These are phyloP conservation scores for Penicillium sp. DNA, from an alignment of 2,329 filamentous ascomycete genomes.

Conservation along the genomic window DNA sequence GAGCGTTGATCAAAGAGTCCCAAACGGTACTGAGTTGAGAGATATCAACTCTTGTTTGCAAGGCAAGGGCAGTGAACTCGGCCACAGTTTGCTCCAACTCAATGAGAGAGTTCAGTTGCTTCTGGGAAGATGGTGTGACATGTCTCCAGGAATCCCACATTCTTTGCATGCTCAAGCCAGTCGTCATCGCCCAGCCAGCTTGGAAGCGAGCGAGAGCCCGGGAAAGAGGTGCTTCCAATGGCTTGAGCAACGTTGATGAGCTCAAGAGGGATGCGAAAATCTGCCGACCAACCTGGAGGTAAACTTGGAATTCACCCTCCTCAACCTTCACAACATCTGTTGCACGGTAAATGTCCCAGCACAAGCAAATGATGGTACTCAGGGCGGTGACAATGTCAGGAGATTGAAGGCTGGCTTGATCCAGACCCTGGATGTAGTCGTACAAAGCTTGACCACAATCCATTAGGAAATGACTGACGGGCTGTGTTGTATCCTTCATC, in stretches of 20 bases:
- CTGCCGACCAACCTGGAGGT: constrained; percentile 46
- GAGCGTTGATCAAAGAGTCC: constrained; percentile 41
- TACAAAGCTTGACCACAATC: constrained; percentile 39
- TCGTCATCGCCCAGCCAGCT: constrained; percentile 69
- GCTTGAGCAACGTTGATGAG: constrained; percentile 24
- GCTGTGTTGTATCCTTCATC: constrained; percentile 45
- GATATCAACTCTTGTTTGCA: constrained; percentile 38
- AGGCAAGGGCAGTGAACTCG: constrained; percentile 38
- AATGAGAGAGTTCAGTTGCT: constrained; percentile 35
- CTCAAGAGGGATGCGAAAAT: constrained; percentile 35
- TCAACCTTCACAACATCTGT: constrained; percentile 47
- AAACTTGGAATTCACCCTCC: constrained; percentile 56
- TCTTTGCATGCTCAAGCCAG: constrained; percentile 75
- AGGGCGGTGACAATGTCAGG: constrained; percentile 27
- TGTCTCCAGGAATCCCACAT: constrained; percentile 76
- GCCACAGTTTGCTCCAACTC: constrained; percentile 38
- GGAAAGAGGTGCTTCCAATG: constrained; percentile 30
- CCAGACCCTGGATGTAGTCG: constrained; percentile 34
- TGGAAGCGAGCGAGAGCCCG: constrained; percentile 58
- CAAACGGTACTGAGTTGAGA: constrained; percentile 37
- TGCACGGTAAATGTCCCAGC: constrained; percentile 51
- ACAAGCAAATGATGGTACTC: constrained; percentile 43
- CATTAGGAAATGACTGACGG: constrained; percentile 39
- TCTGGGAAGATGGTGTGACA: constrained; percentile 43
- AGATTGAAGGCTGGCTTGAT: constrained; percentile 25